Base-by-base conservation (phyloP, 305 asterid genomes). In the Fraxinus albicans region DNA sequence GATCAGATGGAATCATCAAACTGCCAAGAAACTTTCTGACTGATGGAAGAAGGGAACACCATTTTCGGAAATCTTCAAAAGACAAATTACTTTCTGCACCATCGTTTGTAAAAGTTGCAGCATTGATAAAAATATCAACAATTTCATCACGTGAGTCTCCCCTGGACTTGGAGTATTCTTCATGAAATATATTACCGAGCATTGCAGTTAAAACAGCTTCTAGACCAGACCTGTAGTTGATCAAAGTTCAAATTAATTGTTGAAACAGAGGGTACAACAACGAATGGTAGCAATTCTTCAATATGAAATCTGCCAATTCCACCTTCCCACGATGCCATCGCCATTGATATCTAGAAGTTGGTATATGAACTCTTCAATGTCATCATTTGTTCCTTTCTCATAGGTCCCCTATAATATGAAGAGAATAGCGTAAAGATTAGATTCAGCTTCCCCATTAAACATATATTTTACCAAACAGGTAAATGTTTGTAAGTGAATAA, bases 331-430 rank as follows among this genome's bases (percentile, higher is more conserved):
- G 8, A 76, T 47, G 33, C 99, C 94, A 80, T 96, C 97, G 77
- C 79, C 92, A 38, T 90, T 85, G 83, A 92, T 93, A 88, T 96
- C 97, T 82, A 94, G 85, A 82, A 93, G 74, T 83, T 91, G 93
- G 92, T 91, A 94, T 72, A 96, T 89, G 89, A 96, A 96, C 85
- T 92, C 97, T 82, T 91, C 99, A 79, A 94, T 93, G 38, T 96
- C 99, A 87, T 90, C 89, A 17, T 89, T 92, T 36, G 98, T 90
- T 79, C 99, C 98, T 90, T 94, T 96, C 90, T 94, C 98, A 82
- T 92, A 96, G 53, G 97, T 92, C 55, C 86, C 98, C 98, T 96
- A 89, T 83, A 88, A 86, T 80, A 82, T 17, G 29, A 81, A 79
- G 65, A 74, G 70, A 79, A 73, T 72, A 73, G 81, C 36, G 78